Evolutionary conservation across 2,329 filamentous ascomycete genomes (phyloP), one percentile per base, ranked within the genome.

Genomic region (Diaporthe ampelina): DNA sequence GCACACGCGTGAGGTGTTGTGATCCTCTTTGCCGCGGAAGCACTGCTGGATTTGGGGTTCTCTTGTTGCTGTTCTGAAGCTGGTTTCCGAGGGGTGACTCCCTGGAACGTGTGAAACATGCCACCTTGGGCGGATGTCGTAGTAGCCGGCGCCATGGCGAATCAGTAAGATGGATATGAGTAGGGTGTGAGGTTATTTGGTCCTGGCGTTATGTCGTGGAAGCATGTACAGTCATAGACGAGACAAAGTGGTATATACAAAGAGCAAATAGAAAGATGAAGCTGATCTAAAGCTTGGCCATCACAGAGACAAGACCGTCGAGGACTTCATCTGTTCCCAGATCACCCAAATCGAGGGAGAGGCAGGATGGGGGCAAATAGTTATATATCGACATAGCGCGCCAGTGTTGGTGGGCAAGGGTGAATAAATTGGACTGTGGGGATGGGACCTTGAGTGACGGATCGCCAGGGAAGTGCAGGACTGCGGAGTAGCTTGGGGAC

Each of bases 1-100:
- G 93, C 91, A 81, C 93, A 95, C 50, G 93, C 93, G 79, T 93
- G 88, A 35, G 87, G 86, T 74, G 88, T 90, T 48, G 88, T 89
- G 78, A 89, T 88, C 77, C 88, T 85, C 81, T 89, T 88, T 63
- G 84, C 81, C 11, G 82, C 81, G 29, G 78, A 78, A 11, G 79
- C 80, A 48, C 82, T 82, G 72, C 81, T 84, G 35, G 85, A 77
- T 76, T 86, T 88, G 73, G 81, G 78, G 78, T 79, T 82, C 43
- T 83, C 81, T 74, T 80, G 81, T 59, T 84, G 84, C 71, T 84
- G 84, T 70, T 88, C 85, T 67, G 83, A 81, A 0, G 85, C 84
- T 37, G 85, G 83, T 77, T 88, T 89, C 74, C 87, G 82, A 58
- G 87, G 86, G 69, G 87, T 88, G 29, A 89, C 86, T 61, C 87